Evolutionary conservation across 1,139 yeast genomes (phyloP).

Genomic region (Pichia sp.): DNA sequence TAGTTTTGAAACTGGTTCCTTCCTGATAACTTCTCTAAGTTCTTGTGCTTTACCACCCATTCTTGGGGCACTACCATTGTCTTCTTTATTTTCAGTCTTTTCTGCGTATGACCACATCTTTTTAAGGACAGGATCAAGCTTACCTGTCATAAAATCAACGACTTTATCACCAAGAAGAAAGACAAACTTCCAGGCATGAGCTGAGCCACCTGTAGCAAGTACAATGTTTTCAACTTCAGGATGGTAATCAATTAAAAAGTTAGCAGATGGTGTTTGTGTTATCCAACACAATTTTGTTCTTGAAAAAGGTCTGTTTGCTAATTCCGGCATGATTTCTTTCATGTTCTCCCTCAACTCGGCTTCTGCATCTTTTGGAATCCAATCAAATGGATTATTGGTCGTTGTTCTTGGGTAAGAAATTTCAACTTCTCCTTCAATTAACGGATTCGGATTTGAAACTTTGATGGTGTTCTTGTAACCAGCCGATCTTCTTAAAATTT

Average conservation of each 20-base stretch:
- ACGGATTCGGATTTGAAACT: constrained; percentile 25
- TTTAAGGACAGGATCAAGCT: constrained; percentile 9
- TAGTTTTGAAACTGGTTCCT: background rate
- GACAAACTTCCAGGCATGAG: constrained; percentile 36
- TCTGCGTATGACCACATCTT: constrained; percentile 14
- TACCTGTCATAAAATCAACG: constrained; percentile 13
- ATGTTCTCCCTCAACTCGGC: constrained; percentile 20
- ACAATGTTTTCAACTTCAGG: constrained; percentile 21
- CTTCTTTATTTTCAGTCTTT: constrained; percentile 17
- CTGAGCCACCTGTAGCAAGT: constrained; percentile 32
- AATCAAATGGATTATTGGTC: constrained; percentile 17
- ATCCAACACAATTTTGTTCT: constrained; percentile 26
- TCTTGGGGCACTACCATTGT: constrained; percentile 16
- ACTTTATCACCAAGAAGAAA: constrained; percentile 32
- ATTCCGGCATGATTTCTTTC: constrained; percentile 20
- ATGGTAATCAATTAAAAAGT: constrained; percentile 25
- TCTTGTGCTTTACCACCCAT: constrained; percentile 14
- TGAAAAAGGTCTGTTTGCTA: constrained; percentile 22
- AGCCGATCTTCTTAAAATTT: constrained; percentile 20
- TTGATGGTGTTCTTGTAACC: constrained; percentile 30
- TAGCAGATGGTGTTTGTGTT: constrained; percentile 25
- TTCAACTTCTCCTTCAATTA: constrained; percentile 8
- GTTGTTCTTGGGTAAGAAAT: constrained; percentile 17
- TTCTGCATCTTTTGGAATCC: constrained; percentile 26
- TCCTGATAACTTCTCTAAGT: constrained; percentile 7